Conservation (phyloP, 106 monocot genomes). For the Triglochin maritima region DNA sequence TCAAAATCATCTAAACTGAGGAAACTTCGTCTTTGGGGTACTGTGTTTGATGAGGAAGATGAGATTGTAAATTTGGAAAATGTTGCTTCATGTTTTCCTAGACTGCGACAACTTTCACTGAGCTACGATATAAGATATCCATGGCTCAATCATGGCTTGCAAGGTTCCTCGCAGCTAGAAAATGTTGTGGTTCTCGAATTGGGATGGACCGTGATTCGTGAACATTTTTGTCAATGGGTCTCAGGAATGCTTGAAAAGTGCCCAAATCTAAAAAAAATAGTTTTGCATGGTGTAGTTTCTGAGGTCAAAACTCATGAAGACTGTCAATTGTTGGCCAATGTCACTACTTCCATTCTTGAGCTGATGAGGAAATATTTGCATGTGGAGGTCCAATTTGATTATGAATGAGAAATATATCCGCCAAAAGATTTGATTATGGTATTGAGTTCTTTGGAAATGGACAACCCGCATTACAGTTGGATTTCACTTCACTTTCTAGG, state of each 20-base stretch:
- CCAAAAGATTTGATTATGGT: too few relatives aligned
- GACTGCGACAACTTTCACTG: constrained; percentile 63
- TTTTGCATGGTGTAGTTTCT: constrained; percentile 84
- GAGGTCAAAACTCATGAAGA: constrained; percentile 95
- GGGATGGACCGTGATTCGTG: constrained; percentile 85
- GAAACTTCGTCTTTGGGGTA: constrained; percentile 79
- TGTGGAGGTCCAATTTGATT: constrained; percentile 78
- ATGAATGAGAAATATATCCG: constrained; percentile 18
- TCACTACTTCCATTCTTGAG: constrained; percentile 58
- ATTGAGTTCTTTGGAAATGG: too few relatives aligned
- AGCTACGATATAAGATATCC: constrained; percentile 79
- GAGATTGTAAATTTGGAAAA: constrained; percentile 83
- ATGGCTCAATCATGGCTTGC: constrained; percentile 54
- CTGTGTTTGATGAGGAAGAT: constrained; percentile 94
- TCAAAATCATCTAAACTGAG: constrained; percentile 61
- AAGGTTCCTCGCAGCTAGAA: constrained; percentile 48
- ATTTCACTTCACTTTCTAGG: too few relatives aligned
- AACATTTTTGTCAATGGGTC: constrained; percentile 82
- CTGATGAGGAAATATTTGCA: constrained; percentile 71
- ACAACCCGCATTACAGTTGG: too few relatives aligned
- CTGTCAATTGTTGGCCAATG: constrained; percentile 65
- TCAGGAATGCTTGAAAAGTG: constrained; percentile 85
- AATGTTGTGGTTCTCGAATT: constrained; percentile 72
- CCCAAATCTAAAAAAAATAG: constrained; percentile 72
- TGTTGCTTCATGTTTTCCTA: constrained; percentile 62